Evolutionary conservation across 495 filamentous ascomycete species (phyloP).

Genomic region (Hypoxylon subgilvum): DNA sequence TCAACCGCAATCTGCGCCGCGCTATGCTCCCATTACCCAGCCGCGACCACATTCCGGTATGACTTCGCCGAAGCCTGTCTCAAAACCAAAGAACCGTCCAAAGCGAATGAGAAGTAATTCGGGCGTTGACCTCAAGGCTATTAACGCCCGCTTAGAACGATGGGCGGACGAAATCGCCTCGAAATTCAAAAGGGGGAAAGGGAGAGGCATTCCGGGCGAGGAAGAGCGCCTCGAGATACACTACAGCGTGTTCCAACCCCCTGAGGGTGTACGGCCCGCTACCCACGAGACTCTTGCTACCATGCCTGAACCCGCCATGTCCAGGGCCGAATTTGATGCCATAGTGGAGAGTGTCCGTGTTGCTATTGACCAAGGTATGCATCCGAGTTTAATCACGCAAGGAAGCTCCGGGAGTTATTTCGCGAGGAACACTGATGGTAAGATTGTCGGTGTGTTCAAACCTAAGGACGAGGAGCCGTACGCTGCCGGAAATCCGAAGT

Average conservation of each 20-base stretch:
- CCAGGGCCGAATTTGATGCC: constrained; percentile 81
- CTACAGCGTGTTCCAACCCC: constrained; percentile 93
- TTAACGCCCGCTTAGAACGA: constrained; percentile 92
- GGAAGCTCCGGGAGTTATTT: constrained; percentile 98
- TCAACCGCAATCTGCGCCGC: constrained; percentile 67
- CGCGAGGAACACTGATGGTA: constrained; percentile 86
- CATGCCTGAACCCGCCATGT: constrained; percentile 61
- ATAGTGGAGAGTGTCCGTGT: constrained; percentile 86
- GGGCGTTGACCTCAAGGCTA: constrained; percentile 96
- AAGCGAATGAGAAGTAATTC: constrained; percentile 77
- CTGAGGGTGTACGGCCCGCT: constrained; percentile 78
- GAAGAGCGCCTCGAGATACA: constrained; percentile 94
- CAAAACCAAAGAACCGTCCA: constrained; percentile 51
- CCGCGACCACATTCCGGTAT: constrained; percentile 67
- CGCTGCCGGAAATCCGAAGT: constrained; percentile 88
- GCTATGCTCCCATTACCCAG: constrained; percentile 70
- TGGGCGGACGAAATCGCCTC: constrained; percentile 99
- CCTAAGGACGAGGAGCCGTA: constrained; percentile 99
- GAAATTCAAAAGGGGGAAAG: constrained; percentile 87
- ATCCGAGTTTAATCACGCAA: constrained; percentile 94
- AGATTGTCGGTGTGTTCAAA: constrained; percentile 97
- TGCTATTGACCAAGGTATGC: constrained; percentile 89
- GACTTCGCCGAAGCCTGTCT: constrained; percentile 54
- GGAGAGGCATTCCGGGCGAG: constrained; percentile 73
- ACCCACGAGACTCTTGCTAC: constrained; percentile 75